phyloP scores from a whole-genome alignment of 2,329 filamentous ascomycete species.

The Clathrospora elynae region DNA sequence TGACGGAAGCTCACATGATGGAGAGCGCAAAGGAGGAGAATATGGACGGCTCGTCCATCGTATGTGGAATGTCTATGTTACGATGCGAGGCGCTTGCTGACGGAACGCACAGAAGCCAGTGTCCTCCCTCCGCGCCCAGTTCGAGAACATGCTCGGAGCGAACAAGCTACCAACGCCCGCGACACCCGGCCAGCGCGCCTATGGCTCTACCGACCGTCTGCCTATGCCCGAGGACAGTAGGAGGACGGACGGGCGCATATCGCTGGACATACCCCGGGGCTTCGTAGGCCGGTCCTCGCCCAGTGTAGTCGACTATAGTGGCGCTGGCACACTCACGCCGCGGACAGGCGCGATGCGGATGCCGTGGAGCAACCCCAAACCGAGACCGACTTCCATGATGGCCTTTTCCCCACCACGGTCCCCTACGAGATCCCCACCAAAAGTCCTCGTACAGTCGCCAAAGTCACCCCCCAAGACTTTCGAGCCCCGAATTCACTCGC shows the following conservation, averaged over 20 bases:
- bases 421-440: constrained; percentile 62
- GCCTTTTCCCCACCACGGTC: constrained; percentile 54
- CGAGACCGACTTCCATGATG: constrained; percentile 57
- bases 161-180: constrained; percentile 34
- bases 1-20: constrained; percentile 44
- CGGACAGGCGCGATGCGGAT: constrained; percentile 43
- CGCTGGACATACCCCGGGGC: constrained; percentile 50
- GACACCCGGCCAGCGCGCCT: constrained; percentile 36
- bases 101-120: constrained; percentile 68
- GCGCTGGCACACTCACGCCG: constrained; percentile 39
- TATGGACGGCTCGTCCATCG: constrained; percentile 77
- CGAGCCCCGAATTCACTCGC: constrained; percentile 39
- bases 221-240: constrained; percentile 35
- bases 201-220: constrained; percentile 41
- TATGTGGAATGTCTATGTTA: constrained; percentile 49
- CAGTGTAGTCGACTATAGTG: constrained; percentile 46
- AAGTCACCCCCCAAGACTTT: constrained; percentile 65
- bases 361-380: constrained; percentile 45
- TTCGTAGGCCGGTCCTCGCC: constrained; percentile 29
- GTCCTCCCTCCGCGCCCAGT: constrained; percentile 78
- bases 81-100: constrained; percentile 16
- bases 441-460: constrained; percentile 72
- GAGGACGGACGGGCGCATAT: constrained; percentile 46
- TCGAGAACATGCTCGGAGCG: constrained; percentile 71
- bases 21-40: constrained; percentile 56